Evolutionary conservation across 2,329 filamentous ascomycete species (phyloP).

Genomic region (Rutstroemia sp.): DNA sequence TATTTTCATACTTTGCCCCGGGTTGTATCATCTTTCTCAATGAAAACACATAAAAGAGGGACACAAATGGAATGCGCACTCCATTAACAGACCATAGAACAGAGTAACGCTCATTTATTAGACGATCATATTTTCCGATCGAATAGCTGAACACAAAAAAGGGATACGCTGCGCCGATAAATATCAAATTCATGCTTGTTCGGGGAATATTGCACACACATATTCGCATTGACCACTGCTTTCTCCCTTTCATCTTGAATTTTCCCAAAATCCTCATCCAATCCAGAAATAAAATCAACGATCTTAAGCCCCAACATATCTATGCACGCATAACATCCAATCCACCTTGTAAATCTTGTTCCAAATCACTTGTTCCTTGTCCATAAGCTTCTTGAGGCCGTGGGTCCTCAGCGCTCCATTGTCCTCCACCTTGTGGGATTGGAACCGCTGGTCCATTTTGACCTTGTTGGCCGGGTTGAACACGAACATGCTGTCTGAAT

Average conservation of each 20-base stretch:
- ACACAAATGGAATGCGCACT: not conserved
- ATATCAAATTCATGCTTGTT: not conserved
- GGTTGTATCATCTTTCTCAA: too few species aligned
- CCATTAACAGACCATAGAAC: not conserved
- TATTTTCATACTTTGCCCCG: too few species aligned
- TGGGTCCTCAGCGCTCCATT: conserved; percentile 29
- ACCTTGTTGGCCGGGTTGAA: conserved; percentile 28
- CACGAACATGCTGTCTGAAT: conserved; percentile 57
- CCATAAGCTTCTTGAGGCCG: conserved; percentile 30
- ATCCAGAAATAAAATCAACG: not conserved
- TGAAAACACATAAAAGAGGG: not conserved
- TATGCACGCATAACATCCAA: conserved; percentile 29
- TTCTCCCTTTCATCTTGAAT: not conserved
- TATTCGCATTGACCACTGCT: not conserved
- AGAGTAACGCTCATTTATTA: not conserved
- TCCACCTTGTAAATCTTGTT: conserved; percentile 31
- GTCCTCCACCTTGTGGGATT: conserved; percentile 27
- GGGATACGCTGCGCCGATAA: not conserved
- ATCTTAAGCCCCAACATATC: not conserved
- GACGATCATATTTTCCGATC: not conserved
- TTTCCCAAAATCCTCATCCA: not conserved
- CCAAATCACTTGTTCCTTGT: conserved; percentile 26
- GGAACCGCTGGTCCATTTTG: conserved; percentile 26
- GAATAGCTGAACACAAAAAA: not conserved
- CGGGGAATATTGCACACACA: not conserved